Conservation (phyloP, 73 alveolate genomes). For the Paramecium bursaria region DNA sequence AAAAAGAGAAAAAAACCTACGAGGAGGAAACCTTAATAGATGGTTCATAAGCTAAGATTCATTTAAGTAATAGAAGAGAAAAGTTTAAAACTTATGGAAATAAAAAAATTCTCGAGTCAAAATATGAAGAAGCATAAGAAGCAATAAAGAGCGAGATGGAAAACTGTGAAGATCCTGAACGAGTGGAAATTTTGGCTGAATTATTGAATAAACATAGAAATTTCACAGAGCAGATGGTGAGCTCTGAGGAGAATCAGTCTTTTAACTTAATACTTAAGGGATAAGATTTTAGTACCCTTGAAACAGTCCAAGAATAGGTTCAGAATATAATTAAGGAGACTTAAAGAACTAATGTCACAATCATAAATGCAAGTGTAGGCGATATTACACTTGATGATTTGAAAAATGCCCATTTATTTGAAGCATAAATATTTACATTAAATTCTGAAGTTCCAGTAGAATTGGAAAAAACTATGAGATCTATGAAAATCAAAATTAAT, state of each 20-base stretch:
- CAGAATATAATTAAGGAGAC: conserved; percentile 61
- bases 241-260: conserved; percentile 64
- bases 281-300: conserved; percentile 79
- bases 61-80: conserved; percentile 35
- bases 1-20: conserved; percentile 30
- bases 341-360: conserved; percentile 56
- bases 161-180: conserved; percentile 67
- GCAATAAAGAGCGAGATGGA: conserved; percentile 64
- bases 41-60: conserved; percentile 58
- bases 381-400: conserved; percentile 80
- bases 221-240: conserved; percentile 64
- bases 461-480: conserved; percentile 65
- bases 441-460: conserved; percentile 72
- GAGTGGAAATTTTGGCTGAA: conserved; percentile 53
- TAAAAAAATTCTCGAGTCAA: conserved; percentile 43
- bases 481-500: conserved; percentile 67
- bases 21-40: conserved; percentile 46
- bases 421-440: conserved; percentile 80
- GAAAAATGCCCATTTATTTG: conserved; percentile 69
- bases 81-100: conserved; percentile 51
- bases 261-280: conserved; percentile 83
- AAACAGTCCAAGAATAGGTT: conserved; percentile 76
- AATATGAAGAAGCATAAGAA: conserved; percentile 68
- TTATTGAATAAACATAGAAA: conserved; percentile 29
- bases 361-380: conserved; percentile 81